Conservation (phyloP, 2,329 filamentous ascomycete genomes). For the Aspergillus candidus region DNA sequence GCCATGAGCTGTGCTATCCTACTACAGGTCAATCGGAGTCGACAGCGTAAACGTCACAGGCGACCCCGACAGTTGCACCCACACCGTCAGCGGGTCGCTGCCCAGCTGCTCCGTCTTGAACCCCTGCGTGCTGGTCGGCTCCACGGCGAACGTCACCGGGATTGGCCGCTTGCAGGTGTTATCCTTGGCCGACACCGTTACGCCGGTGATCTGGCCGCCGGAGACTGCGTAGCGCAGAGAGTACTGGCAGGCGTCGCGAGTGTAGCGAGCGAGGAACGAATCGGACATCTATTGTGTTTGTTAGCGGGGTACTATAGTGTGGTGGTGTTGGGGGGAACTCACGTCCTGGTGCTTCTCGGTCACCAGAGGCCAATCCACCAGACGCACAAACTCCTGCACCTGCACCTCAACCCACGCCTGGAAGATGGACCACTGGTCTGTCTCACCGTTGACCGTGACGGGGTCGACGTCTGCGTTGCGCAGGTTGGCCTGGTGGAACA, state of each 20-base stretch:
- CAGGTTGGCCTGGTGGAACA: constrained; percentile 61
- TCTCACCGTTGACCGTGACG: constrained; percentile 46
- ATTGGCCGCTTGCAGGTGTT: constrained; percentile 49
- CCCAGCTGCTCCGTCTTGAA: constrained; percentile 50
- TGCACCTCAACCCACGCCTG: constrained; percentile 54
- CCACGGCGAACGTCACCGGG: constrained; percentile 49
- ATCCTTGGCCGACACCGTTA: constrained; percentile 45
- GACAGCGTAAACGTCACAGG: constrained; percentile 43
- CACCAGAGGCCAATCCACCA: constrained; percentile 50
- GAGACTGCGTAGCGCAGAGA: constrained; percentile 43
- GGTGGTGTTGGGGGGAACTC: constrained; percentile 3
- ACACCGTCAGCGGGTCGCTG: constrained; percentile 48
- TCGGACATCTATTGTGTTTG: constrained; percentile 33
- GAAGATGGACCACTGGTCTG: constrained; percentile 47
- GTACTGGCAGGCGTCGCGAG: constrained; percentile 50
- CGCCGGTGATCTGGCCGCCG: constrained; percentile 43
- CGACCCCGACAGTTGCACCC: constrained; percentile 43
- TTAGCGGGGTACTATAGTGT: too few species aligned
- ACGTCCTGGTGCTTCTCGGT: constrained; percentile 54
- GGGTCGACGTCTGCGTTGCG: constrained; percentile 45
- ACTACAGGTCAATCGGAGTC: constrained; percentile 30
- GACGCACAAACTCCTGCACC: constrained; percentile 49
- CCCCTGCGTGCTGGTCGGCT: constrained; percentile 39
- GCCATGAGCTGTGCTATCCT: neutral
- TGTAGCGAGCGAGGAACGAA: constrained; percentile 48